Evolutionary conservation across 164 flowering plant genomes (phyloP), one percentile per base, ranked within the genome.

Genomic region (Aristolochia californica): DNA sequence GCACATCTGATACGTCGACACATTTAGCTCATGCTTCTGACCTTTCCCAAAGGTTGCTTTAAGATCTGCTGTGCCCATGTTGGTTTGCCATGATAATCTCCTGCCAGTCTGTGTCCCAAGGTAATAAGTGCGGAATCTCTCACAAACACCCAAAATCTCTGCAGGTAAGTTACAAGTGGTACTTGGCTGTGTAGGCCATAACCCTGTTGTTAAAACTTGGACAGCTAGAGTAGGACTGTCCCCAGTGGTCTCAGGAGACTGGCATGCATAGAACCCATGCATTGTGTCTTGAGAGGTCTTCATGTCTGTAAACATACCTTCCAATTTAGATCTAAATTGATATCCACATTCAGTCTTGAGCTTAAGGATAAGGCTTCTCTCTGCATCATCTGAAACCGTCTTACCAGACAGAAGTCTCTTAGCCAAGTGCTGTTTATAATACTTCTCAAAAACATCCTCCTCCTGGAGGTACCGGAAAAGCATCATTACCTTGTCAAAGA

Each of bases 1-100:
- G 60, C 85, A 80, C 85, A 78, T 83, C 55, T 83, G 85, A 53
- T 80, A 85, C 8, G 96, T 91, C 5, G 98, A 91, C 2, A 91
- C 96, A 68, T 85, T 85, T 61, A 91, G 66, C 66, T 91, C 98
- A 62, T 91, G 96, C 77, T 81, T 91, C 69, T 88, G 95, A 55
- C 88, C 91, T 66, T 81, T 88, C 45, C 89, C 81, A 58, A 79
- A 81, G 5, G 70, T 70, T 45, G 76, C 82, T 60, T 80, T 75
- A 18, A 81, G 43, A 64, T 75, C 86, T 48, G 80, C 80, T 16
- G 80, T 70, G 18, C 86, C 86, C 81, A 79, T 77, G 58, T 75
- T 79, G 9, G 83, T 79, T 57, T 81, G 86, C 86, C 86, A 79
- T 0, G 83, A 62, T 55, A 81, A 57, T 66, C 82, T 75, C 57